Conservation (phyloP, 2,329 filamentous ascomycete genomes). For the Dactylellina parvicollis region DNA sequence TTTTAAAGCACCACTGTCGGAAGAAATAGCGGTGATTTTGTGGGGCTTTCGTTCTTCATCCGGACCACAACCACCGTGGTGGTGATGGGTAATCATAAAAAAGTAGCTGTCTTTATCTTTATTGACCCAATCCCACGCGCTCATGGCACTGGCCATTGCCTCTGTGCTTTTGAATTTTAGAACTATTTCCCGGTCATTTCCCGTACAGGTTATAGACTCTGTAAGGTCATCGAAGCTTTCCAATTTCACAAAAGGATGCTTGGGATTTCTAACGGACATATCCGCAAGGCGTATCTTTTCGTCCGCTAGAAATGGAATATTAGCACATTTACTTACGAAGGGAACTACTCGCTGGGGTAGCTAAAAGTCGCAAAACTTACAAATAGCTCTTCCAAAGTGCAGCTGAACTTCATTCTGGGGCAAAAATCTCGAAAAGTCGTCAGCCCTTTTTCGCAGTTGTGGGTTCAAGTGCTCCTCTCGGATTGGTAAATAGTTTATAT, state of each 20-base stretch:
- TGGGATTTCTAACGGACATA: conserved; percentile 20
- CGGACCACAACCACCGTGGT: conserved; percentile 14
- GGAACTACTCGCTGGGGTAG: not conserved
- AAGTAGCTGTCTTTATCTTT: conserved; percentile 5
- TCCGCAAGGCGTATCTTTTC: conserved; percentile 3
- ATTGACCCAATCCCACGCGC: conserved; percentile 35
- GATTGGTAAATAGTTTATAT: not conserved
- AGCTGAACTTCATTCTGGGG: not conserved
- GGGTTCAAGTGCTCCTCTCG: not conserved
- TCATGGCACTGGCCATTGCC: conserved; percentile 20
- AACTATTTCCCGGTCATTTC: conserved; percentile 10
- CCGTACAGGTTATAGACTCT: conserved; percentile 22
- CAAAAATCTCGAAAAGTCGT: not conserved
- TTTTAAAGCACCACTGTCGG: conserved; percentile 3
- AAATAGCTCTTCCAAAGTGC: not conserved
- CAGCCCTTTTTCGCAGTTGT: not conserved
- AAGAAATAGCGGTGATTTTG: conserved; percentile 3
- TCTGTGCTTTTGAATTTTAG: conserved; percentile 24
- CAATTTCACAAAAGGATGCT: conserved; percentile 12
- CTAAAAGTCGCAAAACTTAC: not conserved
- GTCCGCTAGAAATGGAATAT: too few species aligned
- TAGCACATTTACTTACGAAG: not conserved
- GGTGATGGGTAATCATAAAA: conserved; percentile 31
- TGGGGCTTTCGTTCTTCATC: conserved; percentile 29
- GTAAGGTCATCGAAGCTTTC: conserved; percentile 39